These are phyloP conservation scores for Zymoseptoria brevis DNA, from an alignment of 2,329 filamentous ascomycete genomes.

Conservation along the genomic window DNA sequence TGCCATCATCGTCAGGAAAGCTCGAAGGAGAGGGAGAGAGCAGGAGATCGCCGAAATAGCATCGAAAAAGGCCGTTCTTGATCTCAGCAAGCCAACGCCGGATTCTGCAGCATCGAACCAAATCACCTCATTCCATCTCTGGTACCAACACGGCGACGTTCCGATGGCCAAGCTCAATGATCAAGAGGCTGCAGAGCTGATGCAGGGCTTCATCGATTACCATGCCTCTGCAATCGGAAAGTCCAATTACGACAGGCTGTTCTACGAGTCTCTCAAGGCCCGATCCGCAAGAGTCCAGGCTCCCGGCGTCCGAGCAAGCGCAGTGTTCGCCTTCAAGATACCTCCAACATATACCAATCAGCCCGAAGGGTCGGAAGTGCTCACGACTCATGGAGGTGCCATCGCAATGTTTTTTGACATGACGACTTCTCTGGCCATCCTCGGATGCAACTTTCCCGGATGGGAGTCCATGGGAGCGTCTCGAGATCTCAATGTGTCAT, in stretches of 20 bases:
- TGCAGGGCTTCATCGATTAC: conserved; percentile 5
- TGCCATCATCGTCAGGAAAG: too few species aligned
- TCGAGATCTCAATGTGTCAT: conserved; percentile 37
- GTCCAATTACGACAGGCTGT: conserved; percentile 13
- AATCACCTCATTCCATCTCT: background rate
- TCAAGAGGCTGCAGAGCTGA: conserved; percentile 2
- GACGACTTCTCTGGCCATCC: conserved; percentile 33
- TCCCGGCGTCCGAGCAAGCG: conserved; percentile 5
- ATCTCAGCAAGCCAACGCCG: background rate
- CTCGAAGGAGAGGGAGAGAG: too few species aligned
- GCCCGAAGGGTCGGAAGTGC: conserved; percentile 4
- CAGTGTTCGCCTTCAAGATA: conserved; percentile 10
- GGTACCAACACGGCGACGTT: background rate
- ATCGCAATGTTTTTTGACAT: conserved; percentile 49
- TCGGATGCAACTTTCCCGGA: conserved; percentile 18
- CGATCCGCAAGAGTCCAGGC: conserved; percentile 5
- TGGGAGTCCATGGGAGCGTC: conserved; percentile 34
- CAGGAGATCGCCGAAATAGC: background rate
- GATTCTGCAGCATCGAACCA: too few species aligned
- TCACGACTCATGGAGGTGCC: conserved; percentile 33
- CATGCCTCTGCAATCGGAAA: conserved; percentile 5
- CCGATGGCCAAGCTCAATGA: conserved; percentile 2
- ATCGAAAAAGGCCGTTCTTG: background rate
- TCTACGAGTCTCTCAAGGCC: conserved; percentile 5
- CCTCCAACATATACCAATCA: conserved; percentile 13